Evolutionary conservation across 1,284 basidiomycete genomes (phyloP).

Genomic region (Marasmius oreades): DNA sequence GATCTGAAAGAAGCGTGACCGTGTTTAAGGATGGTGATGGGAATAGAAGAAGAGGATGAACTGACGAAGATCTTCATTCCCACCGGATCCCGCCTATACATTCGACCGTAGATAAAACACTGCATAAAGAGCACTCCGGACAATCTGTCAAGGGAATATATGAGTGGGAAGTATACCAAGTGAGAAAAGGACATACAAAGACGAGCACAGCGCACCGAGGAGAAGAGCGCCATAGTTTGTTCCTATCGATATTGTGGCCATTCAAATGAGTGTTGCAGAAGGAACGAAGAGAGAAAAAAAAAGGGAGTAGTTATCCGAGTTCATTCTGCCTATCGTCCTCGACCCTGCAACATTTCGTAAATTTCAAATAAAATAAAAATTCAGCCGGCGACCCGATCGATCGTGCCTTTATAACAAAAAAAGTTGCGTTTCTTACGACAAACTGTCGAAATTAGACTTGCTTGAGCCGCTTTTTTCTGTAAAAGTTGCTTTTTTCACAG

Average conservation of each 20-base stretch:
- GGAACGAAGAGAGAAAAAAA: not conserved
- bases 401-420: too few relatives aligned
- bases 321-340: too few relatives aligned
- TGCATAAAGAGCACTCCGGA: not conserved
- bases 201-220: not conserved
- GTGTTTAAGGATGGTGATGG: not conserved
- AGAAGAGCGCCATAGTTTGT: conserved; percentile 3
- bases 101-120: conserved; percentile 2
- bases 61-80: not conserved
- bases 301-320: too few relatives aligned
- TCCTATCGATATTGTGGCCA: not conserved
- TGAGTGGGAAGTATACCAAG: not conserved
- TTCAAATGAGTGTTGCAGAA: not conserved
- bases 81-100: not conserved
- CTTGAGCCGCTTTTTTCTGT: too few relatives aligned
- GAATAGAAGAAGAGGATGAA: not conserved
- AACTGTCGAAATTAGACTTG: too few relatives aligned
- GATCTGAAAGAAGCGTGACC: not conserved
- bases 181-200: not conserved
- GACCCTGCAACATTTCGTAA: too few relatives aligned
- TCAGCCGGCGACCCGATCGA: too few relatives aligned
- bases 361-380: too few relatives aligned
- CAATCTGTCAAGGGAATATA: not conserved
- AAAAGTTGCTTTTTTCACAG: too few relatives aligned
- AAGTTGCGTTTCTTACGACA: too few relatives aligned